phyloP scores from a whole-genome alignment of 164 flowering plant species.

The Vitis rupestris region DNA sequence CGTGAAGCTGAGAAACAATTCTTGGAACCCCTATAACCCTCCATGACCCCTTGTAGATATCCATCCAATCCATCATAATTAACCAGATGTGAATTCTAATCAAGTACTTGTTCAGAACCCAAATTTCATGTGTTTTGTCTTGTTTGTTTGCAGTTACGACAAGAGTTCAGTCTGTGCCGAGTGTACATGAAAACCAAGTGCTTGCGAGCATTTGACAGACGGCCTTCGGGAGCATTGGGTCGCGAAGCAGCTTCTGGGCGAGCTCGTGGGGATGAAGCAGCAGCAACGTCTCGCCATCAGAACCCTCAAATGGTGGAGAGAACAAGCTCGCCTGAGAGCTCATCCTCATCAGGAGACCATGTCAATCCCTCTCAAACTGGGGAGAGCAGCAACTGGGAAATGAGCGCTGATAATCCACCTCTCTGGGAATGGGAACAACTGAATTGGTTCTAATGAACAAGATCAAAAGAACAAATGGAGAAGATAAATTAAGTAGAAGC shows the following conservation, averaged over 20 bases:
- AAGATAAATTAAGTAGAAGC: too few relatives aligned
- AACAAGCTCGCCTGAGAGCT: slow-evolving; percentile 15
- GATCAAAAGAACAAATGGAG: too few relatives aligned
- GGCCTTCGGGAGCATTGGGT: slow-evolving; percentile 26
- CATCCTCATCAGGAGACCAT: slow-evolving; percentile 14
- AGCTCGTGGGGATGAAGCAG: neutral
- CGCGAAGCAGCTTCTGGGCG: neutral
- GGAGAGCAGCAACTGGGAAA: slow-evolving; percentile 8
- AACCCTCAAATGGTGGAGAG: neutral
- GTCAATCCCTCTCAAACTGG: slow-evolving; percentile 4
- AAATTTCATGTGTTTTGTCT: neutral
- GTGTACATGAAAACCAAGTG: slow-evolving; percentile 41
- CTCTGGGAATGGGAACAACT: slow-evolving; percentile 21
- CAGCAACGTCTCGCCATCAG: neutral
- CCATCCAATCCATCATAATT: neutral
- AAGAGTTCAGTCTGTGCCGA: slow-evolving; percentile 45
- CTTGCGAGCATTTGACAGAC: slow-evolving; percentile 40
- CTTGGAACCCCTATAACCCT: neutral
- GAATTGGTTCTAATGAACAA: neutral
- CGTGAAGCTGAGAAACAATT: neutral
- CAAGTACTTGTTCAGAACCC: neutral
- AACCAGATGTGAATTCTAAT: neutral
- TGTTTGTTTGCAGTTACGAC: slow-evolving; percentile 21
- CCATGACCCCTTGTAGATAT: too few relatives aligned
- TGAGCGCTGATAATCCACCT: slow-evolving; percentile 1